phyloP scores from a whole-genome alignment of 768 basidiomycete species.

The Suillus occidentalis region DNA sequence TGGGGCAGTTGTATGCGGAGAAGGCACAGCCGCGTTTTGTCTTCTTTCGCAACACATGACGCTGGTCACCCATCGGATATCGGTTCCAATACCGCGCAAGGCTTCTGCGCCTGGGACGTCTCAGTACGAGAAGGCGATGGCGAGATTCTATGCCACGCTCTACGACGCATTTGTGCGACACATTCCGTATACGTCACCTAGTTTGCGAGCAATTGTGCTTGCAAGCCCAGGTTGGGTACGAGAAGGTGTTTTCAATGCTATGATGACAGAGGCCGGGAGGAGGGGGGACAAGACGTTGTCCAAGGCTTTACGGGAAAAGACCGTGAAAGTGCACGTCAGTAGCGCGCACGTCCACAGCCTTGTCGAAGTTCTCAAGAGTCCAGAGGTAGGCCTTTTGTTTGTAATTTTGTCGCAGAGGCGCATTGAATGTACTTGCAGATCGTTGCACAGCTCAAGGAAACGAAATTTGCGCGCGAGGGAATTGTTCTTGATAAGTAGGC shows the following conservation, averaged over 20 bases:
- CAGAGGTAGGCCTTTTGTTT: constrained; percentile 62
- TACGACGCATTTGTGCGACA: constrained; percentile 88
- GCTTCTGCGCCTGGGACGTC: constrained; percentile 76
- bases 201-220: constrained; percentile 87
- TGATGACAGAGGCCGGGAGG: constrained; percentile 76
- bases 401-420: background rate
- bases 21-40: constrained; percentile 94
- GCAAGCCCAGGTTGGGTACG: constrained; percentile 97
- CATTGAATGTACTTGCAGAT: constrained; percentile 46
- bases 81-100: constrained; percentile 88
- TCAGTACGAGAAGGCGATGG: constrained; percentile 90
- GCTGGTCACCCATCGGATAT: constrained; percentile 85
- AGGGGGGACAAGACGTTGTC: constrained; percentile 84
- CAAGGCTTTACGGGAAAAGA: constrained; percentile 75
- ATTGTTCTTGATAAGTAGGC: constrained; percentile 82
- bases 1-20: constrained; percentile 93
- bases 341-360: constrained; percentile 96
- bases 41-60: constrained; percentile 97
- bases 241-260: constrained; percentile 82
- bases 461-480: constrained; percentile 95
- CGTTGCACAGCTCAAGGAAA: constrained; percentile 78
- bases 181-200: constrained; percentile 75
- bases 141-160: constrained; percentile 78
- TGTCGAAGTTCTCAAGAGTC: constrained; percentile 91
- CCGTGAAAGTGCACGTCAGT: constrained; percentile 86